These are phyloP conservation scores for Inonotus hispidus DNA, from an alignment of 1,284 basidiomycete genomes.

Conservation along the genomic window DNA sequence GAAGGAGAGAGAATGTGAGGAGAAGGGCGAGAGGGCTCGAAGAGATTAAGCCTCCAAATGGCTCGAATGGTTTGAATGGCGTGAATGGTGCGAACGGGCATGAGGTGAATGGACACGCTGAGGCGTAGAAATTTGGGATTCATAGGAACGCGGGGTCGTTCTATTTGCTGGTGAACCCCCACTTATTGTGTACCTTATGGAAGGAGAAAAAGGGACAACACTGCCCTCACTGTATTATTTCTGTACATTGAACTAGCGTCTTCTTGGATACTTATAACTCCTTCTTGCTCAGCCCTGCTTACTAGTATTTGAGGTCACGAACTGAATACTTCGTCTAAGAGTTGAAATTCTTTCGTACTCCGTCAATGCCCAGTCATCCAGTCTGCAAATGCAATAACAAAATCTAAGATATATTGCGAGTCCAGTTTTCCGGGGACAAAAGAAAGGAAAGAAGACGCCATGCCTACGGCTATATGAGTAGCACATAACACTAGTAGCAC, in stretches of 20 bases:
- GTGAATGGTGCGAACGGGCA: background rate
- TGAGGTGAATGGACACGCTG: background rate
- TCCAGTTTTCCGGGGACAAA: too few relatives aligned
- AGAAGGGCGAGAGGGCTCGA: conserved; percentile 29
- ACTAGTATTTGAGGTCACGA: too few relatives aligned
- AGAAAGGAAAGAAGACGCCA: too few relatives aligned
- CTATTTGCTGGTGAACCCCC: background rate
- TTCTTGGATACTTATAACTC: background rate
- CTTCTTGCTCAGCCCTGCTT: too few relatives aligned
- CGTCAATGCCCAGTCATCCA: too few relatives aligned
- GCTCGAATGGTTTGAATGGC: background rate
- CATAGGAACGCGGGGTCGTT: background rate
- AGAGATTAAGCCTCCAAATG: conserved; percentile 3
- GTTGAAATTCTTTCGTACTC: too few relatives aligned
- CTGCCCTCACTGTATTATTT: background rate
- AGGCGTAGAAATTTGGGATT: background rate
- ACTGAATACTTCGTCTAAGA: too few relatives aligned
- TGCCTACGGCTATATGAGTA: too few relatives aligned
- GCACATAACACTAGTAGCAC: background rate
- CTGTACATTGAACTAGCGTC: background rate
- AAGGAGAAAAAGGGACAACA: background rate
- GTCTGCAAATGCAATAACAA: too few relatives aligned
- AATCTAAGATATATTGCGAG: too few relatives aligned
- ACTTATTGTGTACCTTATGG: background rate
- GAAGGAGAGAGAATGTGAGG: conserved; percentile 53